Evolutionary conservation across 148 eudicot genomes (phyloP), one percentile per base, ranked within the genome.

Genomic region (Chenopodium formosanum): DNA sequence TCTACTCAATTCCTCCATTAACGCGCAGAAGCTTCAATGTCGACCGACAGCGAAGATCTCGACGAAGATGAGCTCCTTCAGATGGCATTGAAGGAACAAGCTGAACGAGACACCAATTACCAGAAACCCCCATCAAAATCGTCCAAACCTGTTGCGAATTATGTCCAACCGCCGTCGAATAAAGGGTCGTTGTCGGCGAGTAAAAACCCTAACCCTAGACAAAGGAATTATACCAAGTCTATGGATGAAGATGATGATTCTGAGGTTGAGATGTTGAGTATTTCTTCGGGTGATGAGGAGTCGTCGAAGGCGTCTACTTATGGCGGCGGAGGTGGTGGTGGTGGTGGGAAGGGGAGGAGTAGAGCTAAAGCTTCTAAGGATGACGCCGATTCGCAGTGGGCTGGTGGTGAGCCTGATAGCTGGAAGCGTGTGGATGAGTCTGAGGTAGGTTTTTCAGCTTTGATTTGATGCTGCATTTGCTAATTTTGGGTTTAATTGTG

Each of bases 11-110:
- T 23, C 20, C 69, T 65, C 69, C 70, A 67, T 34, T 37, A 9
- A 5, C 37, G 72, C 67, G 22, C 40, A 77, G 27, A 62, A 53
- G 9, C n/a, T 25, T 37, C 74, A 81, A 94, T 94, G 91, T 88
- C 92, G 80, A 90, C 83, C 82, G 97, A 85, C 80, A 90, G 93
- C 78, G 95, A 88, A 67, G 91, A 86, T 75, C 75, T 89, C 1
- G 93, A 94, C 85, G 98, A 95, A 75, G 99, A 96, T 79, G 99
- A 96, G 94, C 98, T 96, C 29, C 89, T 96, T 37, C 99, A 96
- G 86, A 92, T 91, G 86, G 99, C 99, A 6, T 85, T 96, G 69
- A 89, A 89, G 56, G 99, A 96, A 82, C 99, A 96, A 86, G 75
- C 97, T 11, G 85, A 88, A 77, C 82, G 97, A 63, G 93, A 95